Conservation (phyloP, 306 rosid genomes). For the Acacia crassicarpa region DNA sequence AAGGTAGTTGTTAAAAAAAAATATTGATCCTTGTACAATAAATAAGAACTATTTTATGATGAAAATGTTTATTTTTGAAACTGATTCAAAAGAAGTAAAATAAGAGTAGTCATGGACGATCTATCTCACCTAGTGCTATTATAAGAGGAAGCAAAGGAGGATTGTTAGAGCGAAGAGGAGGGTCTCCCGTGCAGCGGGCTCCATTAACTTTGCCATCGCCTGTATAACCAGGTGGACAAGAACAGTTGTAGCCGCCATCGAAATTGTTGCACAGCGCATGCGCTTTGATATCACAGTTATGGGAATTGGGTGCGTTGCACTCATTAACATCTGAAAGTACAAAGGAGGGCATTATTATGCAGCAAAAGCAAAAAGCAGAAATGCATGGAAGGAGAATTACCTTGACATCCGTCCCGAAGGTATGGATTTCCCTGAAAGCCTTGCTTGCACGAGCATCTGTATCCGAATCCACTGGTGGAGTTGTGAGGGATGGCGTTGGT, state of each 20-base stretch:
- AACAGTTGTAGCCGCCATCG: neutral
- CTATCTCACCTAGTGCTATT: neutral
- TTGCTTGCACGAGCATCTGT: neutral
- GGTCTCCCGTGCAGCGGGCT: neutral
- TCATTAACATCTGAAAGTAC: neutral
- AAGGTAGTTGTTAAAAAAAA: neutral
- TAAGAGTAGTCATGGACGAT: neutral
- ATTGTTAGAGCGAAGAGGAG: no score
- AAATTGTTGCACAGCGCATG: neutral
- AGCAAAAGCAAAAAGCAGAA: no score
- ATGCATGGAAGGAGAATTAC: neutral
- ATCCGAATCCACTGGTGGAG: neutral
- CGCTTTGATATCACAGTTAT: neutral
- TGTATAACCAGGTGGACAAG: neutral
- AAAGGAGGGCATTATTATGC: neutral
- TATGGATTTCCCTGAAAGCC: neutral
- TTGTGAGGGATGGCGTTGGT: rapidly evolving
- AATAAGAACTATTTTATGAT: neutral
- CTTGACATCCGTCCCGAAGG: neutral
- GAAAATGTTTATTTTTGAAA: neutral
- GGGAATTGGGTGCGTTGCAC: neutral
- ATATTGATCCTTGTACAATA: no score
- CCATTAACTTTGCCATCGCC: neutral
- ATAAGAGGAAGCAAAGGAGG: neutral
- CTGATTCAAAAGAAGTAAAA: neutral